Percentiles rank a stretch among this genome's conserved stretches.
Conservation (phyloP, 73 alveolate genomes). For the Urostyla sp. region DNA sequence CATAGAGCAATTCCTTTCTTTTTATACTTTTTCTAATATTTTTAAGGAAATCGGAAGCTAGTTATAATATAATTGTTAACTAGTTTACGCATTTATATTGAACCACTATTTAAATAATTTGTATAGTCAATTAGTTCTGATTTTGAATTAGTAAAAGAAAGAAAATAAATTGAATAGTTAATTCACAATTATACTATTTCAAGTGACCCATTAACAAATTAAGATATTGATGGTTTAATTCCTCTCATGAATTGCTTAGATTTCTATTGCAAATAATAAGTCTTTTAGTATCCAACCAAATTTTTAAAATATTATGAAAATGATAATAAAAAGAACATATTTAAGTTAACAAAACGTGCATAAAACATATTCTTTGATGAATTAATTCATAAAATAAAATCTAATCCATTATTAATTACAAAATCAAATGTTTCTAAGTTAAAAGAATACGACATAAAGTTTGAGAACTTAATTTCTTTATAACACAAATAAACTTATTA, state of each 20-base stretch:
- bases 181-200: not conserved
- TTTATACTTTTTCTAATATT: constrained; percentile 12
- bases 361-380: not conserved
- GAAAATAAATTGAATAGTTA: too few relatives aligned
- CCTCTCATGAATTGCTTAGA: constrained; percentile 16
- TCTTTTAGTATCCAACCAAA: too few relatives aligned
- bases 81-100: not conserved
- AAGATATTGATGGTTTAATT: constrained; percentile 11
- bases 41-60: not conserved
- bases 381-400: not conserved
- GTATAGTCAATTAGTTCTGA: not conserved
- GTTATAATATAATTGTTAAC: not conserved
- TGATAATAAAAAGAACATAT: not conserved
- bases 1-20: constrained; percentile 10
- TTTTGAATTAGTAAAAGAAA: not conserved
- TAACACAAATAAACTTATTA: constrained; percentile 18
- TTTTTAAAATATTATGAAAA: not conserved
- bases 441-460: not conserved
- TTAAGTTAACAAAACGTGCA: not conserved
- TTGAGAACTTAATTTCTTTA: constrained; percentile 1
- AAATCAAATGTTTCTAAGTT: not conserved
- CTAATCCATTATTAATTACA: not conserved
- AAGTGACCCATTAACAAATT: constrained; percentile 22
- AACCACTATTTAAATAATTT: not conserved
- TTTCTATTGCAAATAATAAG: constrained; percentile 28